These are phyloP conservation scores for Nelumbo lutea DNA, from an alignment of 164 flowering plant genomes.

Conservation along the genomic window DNA sequence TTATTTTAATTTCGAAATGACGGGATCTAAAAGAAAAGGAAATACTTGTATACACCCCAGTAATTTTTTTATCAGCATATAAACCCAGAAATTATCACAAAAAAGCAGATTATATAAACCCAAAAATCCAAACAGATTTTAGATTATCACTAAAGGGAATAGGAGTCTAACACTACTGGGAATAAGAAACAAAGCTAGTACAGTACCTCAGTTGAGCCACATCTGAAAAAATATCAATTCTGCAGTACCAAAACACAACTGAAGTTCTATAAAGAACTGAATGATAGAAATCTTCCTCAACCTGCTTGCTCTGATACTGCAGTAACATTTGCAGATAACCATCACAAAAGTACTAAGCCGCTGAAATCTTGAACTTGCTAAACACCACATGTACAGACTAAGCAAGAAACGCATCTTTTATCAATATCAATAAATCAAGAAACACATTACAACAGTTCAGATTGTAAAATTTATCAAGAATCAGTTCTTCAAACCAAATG, in stretches of 20 bases:
- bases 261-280: slow-evolving; percentile 26
- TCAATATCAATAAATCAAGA: neutral
- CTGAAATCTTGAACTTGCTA: slow-evolving; percentile 13
- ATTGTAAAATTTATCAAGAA: neutral
- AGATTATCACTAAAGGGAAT: no score
- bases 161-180: no score
- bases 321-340: slow-evolving; percentile 41
- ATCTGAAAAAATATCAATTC: slow-evolving; percentile 22
- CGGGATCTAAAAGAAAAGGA: no score
- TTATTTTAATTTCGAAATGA: no score
- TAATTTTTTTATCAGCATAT: no score
- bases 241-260: slow-evolving; percentile 21
- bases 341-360: slow-evolving; percentile 26
- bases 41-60: no score
- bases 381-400: neutral
- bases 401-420: neutral
- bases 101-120: no score
- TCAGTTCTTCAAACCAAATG: neutral
- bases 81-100: no score
- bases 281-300: slow-evolving; percentile 37
- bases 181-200: slow-evolving; percentile 19
- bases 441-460: neutral
- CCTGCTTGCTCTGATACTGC: slow-evolving; percentile 69
- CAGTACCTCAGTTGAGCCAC: slow-evolving; percentile 41
- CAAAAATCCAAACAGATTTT: no score